Evolutionary conservation across 768 basidiomycete genomes (phyloP).

Genomic region (Agaricus bisporus): DNA sequence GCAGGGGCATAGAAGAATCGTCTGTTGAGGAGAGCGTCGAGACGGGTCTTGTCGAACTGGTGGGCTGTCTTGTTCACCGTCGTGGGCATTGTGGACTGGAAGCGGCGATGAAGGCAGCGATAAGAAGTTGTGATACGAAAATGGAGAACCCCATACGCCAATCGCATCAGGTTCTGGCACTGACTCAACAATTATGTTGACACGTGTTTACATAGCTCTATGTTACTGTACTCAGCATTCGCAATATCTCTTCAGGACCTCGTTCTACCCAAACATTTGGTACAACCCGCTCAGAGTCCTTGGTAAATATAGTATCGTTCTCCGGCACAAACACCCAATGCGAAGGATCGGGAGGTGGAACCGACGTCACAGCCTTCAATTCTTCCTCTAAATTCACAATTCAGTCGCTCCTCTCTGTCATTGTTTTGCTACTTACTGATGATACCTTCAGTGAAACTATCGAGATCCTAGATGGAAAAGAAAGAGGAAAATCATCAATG

Average conservation of each 20-base stretch:
- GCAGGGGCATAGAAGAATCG: constrained; percentile 98
- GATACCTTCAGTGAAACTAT: constrained; percentile 68
- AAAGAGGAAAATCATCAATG: neutral
- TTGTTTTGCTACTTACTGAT: constrained; percentile 39
- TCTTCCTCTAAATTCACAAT: constrained; percentile 38
- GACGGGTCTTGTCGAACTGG: constrained; percentile 77
- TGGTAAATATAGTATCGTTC: constrained; percentile 51
- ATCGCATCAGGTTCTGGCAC: constrained; percentile 23
- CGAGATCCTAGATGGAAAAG: constrained; percentile 40
- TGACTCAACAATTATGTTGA: too few relatives aligned
- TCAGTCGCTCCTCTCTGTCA: neutral
- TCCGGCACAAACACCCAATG: constrained; percentile 55
- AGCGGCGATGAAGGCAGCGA: constrained; percentile 23
- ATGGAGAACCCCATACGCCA: constrained; percentile 17
- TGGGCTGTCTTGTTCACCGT: constrained; percentile 78
- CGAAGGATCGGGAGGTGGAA: constrained; percentile 50
- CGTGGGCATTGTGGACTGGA: constrained; percentile 24
- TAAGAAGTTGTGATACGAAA: constrained; percentile 23
- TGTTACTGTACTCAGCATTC: constrained; percentile 21
- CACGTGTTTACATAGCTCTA: neutral
- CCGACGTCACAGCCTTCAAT: constrained; percentile 55
- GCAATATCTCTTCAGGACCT: constrained; percentile 40
- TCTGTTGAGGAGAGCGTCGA: constrained; percentile 82
- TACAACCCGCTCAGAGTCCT: constrained; percentile 34
- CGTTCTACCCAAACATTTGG: constrained; percentile 55